Evolutionary conservation across 1,284 basidiomycete genomes (phyloP).

Genomic region (Apiotrichum veenhuisii): DNA sequence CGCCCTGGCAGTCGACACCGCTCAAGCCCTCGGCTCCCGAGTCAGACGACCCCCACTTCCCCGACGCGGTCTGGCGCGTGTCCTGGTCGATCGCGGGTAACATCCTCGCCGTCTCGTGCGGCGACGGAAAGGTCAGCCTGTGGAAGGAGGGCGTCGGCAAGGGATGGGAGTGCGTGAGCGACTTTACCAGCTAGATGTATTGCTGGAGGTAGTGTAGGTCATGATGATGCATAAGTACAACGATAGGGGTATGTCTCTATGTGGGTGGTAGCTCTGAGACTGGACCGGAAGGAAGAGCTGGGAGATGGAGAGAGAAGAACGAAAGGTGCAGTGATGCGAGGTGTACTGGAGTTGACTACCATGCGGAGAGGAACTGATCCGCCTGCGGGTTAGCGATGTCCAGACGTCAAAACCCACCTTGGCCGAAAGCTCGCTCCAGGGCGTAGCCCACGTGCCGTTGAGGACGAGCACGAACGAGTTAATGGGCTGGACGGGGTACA

Average conservation of each 20-base stretch:
- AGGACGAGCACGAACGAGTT: conserved; percentile 28
- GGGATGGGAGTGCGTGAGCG: conserved; percentile 92
- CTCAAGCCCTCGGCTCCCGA: conserved; percentile 65
- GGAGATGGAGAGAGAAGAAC: background rate
- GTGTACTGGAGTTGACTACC: conserved; percentile 5
- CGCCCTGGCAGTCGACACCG: conserved; percentile 79
- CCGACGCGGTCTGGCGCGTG: conserved; percentile 94
- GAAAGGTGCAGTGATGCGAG: background rate
- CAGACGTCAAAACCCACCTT: conserved; percentile 24
- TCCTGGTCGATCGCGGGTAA: conserved; percentile 97
- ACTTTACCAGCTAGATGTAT: conserved; percentile 66
- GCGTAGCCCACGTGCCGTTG: conserved; percentile 28
- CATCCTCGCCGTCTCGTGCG: conserved; percentile 92
- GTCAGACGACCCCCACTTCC: conserved; percentile 66
- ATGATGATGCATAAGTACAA: conserved; percentile 20
- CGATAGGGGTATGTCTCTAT: conserved; percentile 4
- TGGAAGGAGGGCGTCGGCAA: conserved; percentile 99
- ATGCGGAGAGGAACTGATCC: conserved; percentile 18
- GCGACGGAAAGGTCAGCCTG: conserved; percentile 93
- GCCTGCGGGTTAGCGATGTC: conserved; percentile 13
- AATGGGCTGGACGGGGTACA: conserved; percentile 10
- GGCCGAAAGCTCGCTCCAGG: conserved; percentile 24
- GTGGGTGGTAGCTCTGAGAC: background rate
- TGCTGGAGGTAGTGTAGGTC: background rate
- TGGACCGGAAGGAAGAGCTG: background rate